Base-by-base conservation (phyloP, 192 early-diverging fungal species). In the Podila horticola region DNA sequence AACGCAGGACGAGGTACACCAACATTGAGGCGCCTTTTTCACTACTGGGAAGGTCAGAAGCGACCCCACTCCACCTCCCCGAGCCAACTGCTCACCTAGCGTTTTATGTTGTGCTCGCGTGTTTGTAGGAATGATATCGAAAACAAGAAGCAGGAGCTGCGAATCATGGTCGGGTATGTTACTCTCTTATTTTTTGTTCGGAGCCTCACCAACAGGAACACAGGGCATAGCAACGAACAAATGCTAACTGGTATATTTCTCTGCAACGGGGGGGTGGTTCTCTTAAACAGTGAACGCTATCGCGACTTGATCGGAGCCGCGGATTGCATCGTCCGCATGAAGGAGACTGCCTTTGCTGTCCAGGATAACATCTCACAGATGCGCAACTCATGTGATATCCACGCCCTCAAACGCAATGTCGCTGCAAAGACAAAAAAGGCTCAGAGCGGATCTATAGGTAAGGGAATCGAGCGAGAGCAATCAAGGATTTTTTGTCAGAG, bases 241-340 rank as follows among this genome's bases (percentile, higher is more conserved):
- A 22, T 31, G 41, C 9, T 12, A 55, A 33, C 17, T 50, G 48
- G 28, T 1, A 34, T 33, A 64, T 45, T 72, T 49, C 34, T 36
- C 8, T 36, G 34, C 8, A 0, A 36, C 11, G 7, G 34, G 34
- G 34, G 33, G 33, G 3, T 34, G 33, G 34, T 0, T 11, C 34
- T 36, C 34, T 10, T 36, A 52, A 52, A 50, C 71, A 95, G 94
- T 22, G 94, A 96, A 68, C 86, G 93, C 29, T 96, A 96, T 70
- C 84, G 93, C n/a, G 95, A 96, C 67, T 69, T 96, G 52, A 94
- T 96, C 57, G 90, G 91, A 28, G 94, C 95, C 1, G 93, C 95
- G 5, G 94, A 96, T 67, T 85, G 91, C 49, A 95, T 96, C 31
- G 86, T 89, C 13, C 69, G 84, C 19, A 96, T 96, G 95, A 85